Conservation (phyloP, 805 yeast species). For the Kluyveromyces siamensis region DNA sequence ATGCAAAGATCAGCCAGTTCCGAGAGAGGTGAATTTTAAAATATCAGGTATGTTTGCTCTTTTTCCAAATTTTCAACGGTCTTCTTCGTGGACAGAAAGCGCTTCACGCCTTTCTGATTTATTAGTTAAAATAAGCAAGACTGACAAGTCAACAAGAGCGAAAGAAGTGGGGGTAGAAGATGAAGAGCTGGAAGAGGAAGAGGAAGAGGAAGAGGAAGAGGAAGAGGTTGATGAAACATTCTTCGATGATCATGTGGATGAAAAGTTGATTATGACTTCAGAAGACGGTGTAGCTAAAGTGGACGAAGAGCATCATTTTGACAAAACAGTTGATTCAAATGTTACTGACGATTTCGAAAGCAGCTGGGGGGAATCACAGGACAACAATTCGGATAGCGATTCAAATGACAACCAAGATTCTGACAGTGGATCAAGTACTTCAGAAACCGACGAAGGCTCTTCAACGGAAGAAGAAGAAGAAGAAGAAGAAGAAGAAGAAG, state of each 20-base stretch:
- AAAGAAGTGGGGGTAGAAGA: slow-evolving; percentile 9
- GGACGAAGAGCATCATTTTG: not conserved
- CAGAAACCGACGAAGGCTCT: slow-evolving; percentile 2
- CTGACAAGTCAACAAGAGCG: not conserved
- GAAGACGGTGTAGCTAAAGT: not conserved
- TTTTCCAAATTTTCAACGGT: slow-evolving; percentile 26
- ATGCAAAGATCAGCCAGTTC: slow-evolving; percentile 53
- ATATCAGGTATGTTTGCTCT: slow-evolving; percentile 36
- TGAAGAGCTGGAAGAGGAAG: slow-evolving; percentile 19
- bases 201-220: slow-evolving; percentile 17
- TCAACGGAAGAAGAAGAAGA: slow-evolving; percentile 8
- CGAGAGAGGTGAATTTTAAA: slow-evolving; percentile 51
- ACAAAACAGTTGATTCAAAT: slow-evolving; percentile 6
- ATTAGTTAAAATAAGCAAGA: slow-evolving; percentile 5
- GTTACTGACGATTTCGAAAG: slow-evolving; percentile 8
- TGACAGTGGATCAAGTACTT: not conserved
- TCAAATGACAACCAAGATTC: not conserved
- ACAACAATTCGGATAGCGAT: not conserved
- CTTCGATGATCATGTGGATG: not conserved
- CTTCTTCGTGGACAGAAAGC: slow-evolving; percentile 35
- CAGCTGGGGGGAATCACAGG: not conserved
- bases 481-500: slow-evolving; percentile 15
- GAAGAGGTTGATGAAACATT: slow-evolving; percentile 9
- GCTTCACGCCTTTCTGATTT: slow-evolving; percentile 26
- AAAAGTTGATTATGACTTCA: slow-evolving; percentile 9